Percentiles rank a stretch among this genome's conserved stretches.
These are phyloP conservation scores for Capsicum chinense DNA, from an alignment of 257 asterid species.

Conservation along the genomic window DNA sequence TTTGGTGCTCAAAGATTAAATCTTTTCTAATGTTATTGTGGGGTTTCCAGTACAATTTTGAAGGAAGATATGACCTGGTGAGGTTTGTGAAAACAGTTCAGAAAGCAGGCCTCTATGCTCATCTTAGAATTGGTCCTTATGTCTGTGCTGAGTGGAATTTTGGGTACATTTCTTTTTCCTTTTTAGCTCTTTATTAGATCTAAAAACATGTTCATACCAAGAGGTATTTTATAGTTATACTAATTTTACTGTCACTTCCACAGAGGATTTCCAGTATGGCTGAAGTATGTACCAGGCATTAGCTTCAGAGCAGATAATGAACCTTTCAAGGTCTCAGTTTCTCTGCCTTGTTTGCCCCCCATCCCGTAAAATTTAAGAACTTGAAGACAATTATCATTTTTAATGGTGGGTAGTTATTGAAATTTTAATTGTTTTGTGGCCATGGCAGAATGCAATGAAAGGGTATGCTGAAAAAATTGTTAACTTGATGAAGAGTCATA, in stretches of 20 bases:
- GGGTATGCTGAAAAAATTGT: slow-evolving; percentile 43
- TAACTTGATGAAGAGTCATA: slow-evolving; percentile 40
- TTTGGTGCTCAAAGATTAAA: not conserved
- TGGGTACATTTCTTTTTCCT: slow-evolving; percentile 29
- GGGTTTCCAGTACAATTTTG: slow-evolving; percentile 38
- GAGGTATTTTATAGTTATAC: not conserved
- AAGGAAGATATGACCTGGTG: slow-evolving; percentile 42
- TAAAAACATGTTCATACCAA: not conserved
- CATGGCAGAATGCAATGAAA: slow-evolving; percentile 38
- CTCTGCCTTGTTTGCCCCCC: not conserved
- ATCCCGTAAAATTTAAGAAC: not conserved
- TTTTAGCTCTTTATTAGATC: slow-evolving; percentile 24
- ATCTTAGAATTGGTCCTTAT: slow-evolving; percentile 43
- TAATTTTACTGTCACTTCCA: slow-evolving; percentile 9
- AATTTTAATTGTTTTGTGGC: slow-evolving; percentile 25
- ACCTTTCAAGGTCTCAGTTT: slow-evolving; percentile 40
- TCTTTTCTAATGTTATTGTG: not conserved
- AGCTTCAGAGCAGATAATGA: slow-evolving; percentile 43
- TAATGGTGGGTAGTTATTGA: not conserved
- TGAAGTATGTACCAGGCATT: slow-evolving; percentile 43
- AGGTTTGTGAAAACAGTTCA: slow-evolving; percentile 40
- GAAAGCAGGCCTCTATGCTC: slow-evolving; percentile 43
- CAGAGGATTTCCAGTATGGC: slow-evolving; percentile 46
- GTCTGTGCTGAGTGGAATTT: slow-evolving; percentile 47
- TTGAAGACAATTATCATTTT: not conserved